These are phyloP conservation scores for Fraxinus floribunda DNA, from an alignment of 305 asterid genomes.

Conservation along the genomic window DNA sequence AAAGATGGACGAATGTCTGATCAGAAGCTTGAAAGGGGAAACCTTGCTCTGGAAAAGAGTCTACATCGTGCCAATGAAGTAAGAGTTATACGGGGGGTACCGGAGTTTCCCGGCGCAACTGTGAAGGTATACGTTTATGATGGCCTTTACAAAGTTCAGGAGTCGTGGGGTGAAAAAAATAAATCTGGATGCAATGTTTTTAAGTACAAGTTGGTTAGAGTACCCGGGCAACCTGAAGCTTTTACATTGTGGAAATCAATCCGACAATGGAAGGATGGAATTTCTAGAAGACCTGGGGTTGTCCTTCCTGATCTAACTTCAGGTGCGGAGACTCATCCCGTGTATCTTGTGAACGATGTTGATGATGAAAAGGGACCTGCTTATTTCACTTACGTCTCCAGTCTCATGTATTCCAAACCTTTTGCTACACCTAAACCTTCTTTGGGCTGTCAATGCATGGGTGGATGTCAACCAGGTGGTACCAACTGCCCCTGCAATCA, in stretches of 20 bases:
- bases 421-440: conserved; percentile 41
- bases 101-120: conserved; percentile 38
- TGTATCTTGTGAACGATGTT: conserved; percentile 75
- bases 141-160: conserved; percentile 70
- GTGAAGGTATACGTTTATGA: conserved; percentile 78
- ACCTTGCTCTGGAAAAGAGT: conserved; percentile 85
- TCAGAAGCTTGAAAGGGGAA: conserved; percentile 90
- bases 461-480: conserved; percentile 81
- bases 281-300: conserved; percentile 45
- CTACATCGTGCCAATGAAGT: conserved; percentile 77
- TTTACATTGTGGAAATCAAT: conserved; percentile 75
- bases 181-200: conserved; percentile 70
- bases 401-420: conserved; percentile 55
- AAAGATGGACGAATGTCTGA: conserved; percentile 74
- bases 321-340: conserved; percentile 68
- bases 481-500: conserved; percentile 59
- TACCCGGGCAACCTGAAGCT: conserved; percentile 75
- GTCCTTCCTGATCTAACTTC: conserved; percentile 74
- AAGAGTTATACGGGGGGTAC: conserved; percentile 74
- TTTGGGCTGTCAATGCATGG: conserved; percentile 60
- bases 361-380: conserved; percentile 82
- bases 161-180: conserved; percentile 75
- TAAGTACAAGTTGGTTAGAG: conserved; percentile 73
- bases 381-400: conserved; percentile 64
- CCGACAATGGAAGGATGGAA: conserved; percentile 79